Evolutionary conservation across 768 basidiomycete genomes (phyloP), one percentile per base, ranked within the genome.

Genomic region (Hysterangium stoloniferum): DNA sequence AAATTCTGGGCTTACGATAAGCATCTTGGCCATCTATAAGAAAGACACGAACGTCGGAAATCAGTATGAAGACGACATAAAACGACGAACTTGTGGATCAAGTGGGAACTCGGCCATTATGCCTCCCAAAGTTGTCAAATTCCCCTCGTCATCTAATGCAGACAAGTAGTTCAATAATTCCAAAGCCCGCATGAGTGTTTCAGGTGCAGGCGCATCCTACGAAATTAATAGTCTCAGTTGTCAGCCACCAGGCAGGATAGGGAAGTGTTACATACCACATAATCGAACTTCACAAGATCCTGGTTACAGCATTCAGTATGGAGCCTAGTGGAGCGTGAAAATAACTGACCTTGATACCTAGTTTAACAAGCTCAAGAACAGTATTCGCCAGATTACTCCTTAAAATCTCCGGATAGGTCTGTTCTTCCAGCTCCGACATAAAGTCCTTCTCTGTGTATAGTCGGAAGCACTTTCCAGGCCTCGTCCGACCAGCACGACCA

Each of bases 31-130:
- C 58, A 97, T 74, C 82, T 90, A 56, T 45, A n/a, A n/a, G n/a
- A n/a, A n/a, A n/a, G n/a, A n/a, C n/a, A n/a, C n/a, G n/a, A 48
- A 52, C 28, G 12, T 41, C 13, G 15, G 20, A 27, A 20, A 50
- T 42, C 15, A 31, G 43, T 24, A 7, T 19, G 4, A 12, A 38
- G 1, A 12, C 17, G 6, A 15, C 31, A 27, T 43, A 11, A 29
- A n/a, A 42, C 12, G 2, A 37, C 73, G 33, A 57, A 86, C 88
- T 74, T 94, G 94, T 34, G 95, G 96, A 65, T 98, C 96, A n/a
- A 99, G 76, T 11, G 95, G 96, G 73, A 98, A 98, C 58, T 97
- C 92, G 0, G 96, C 95, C 95, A 98, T 97, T 54, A 91, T 84
- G 32, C 68, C 72, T 4, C 96, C 96, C 6, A 98, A 70, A 0